Base-by-base conservation (phyloP, 345 rosid genomes). In the Pistacia atlantica region DNA sequence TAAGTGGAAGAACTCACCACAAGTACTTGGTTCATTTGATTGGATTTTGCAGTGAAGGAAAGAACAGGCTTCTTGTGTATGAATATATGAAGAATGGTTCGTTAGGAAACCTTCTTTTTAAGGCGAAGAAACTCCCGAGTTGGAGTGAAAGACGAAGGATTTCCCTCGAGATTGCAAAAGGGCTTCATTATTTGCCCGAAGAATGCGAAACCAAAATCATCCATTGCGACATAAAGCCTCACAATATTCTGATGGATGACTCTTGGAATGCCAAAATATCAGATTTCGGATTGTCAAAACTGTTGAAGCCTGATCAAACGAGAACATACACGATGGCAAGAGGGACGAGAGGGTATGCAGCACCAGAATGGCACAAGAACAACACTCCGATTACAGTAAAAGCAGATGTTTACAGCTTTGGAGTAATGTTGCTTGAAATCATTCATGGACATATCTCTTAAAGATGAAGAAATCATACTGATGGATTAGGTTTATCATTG, bases 161-260 rank as follows among this genome's bases (percentile, higher is more conserved):
- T 9, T 51, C 54, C 4, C 45, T 38, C 0, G 52, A 65, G 52
- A 68, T 77, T 11, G 69, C 54, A 1, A 77, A 69, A 2, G 75
- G 75, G 9, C 37, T 69, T 33, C 58, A 49, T 12, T 69, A 69
- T 70, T 63, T 77, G 31, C 70, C 69, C 11, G 62, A 77, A 8
- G 75, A 77, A 37, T 63, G 75, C 3, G 75, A 77, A 13, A 70
- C 68, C 11, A 7, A 10, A 60, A 77, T 77, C 74, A 77, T 77
- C 37, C 74, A 77, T 6, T 77, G 67, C n/a, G 62, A 77, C 52
- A 60, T 77, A 8, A 77, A 61, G 62, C 79, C 79, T 20, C 60
- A 68, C 0, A 77, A 77, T 51, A 58, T 70, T 1, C 49, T 54
- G 3, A 70, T 77, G 80, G 75, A 55, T 38, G 65, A 18, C 9